Evolutionary conservation across 306 rosid genomes (phyloP), one percentile per base, ranked within the genome.

Genomic region (Nissolia schottii): DNA sequence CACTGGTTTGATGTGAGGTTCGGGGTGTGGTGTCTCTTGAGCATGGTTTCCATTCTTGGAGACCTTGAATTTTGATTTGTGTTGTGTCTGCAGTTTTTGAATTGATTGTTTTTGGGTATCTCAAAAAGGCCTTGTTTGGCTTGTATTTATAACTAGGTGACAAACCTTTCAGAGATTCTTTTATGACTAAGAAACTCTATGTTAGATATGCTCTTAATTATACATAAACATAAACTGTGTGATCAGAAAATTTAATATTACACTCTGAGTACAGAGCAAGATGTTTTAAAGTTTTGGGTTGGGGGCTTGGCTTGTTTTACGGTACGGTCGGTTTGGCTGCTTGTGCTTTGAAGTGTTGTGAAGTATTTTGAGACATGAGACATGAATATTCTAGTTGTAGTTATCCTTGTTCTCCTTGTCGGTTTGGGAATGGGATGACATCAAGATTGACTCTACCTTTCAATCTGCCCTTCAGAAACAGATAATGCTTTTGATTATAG

Each of bases 1-100:
- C 97, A 91, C 82, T 85, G 92, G 71, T 79, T 85, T 0, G 83
- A 20, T 6, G 63, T 38, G 57, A 81, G 74, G 14, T 29, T 23
- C 0, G 62, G 67, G 34, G 1, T 25, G 55, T 91, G 97, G 75
- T 83, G 55, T 40, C 40, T 74, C 24, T 25, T 50, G 8, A 78
- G 29, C 77, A 74, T 82, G 27, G 69, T 37, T 53, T 73, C 65
- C 10, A 41, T 76, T 32, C 16, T 68, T 14, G 75, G 76, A 13
- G 64, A 55, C 12, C 4, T 49, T 50, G 16, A 14, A 27, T 14
- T 13, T 13, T 72, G 61, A 34, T 12, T 16, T 16, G 25, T 19
- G 4, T 27, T 53, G 5, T 59, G 58, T 12, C 27, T 20, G 19
- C 68, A 18, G n/a, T 54, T 3, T 11, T 14, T 29, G n/a, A n/a